Conservation (phyloP, 352 stramenopile genomes). For the Phytophthora megakarya region DNA sequence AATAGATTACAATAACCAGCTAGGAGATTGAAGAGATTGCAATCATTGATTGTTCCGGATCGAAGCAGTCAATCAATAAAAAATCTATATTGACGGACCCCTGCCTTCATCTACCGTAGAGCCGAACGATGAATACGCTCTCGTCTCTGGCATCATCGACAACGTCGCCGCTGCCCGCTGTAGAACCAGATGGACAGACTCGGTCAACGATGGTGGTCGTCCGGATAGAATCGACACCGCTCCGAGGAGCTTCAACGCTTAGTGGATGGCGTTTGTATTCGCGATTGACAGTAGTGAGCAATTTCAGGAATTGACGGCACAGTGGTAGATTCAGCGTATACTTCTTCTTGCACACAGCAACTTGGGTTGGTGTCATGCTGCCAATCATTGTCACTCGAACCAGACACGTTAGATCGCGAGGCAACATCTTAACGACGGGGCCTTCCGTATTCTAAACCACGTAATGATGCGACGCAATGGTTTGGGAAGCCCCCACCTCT, state of each 20-base stretch:
- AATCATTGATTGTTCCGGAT: too few relatives aligned
- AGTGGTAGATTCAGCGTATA: slow-evolving; percentile 1
- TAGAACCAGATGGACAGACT: too few relatives aligned
- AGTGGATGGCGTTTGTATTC: not conserved
- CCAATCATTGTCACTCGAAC: slow-evolving; percentile 8
- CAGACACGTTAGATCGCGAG: not conserved
- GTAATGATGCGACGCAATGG: slow-evolving; percentile 21
- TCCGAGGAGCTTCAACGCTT: too few relatives aligned
- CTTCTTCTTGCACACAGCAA: not conserved
- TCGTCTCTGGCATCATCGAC: not conserved
- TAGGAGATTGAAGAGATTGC: too few relatives aligned
- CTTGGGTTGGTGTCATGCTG: not conserved
- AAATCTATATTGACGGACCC: too few relatives aligned
- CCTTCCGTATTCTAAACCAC: slow-evolving; percentile 18
- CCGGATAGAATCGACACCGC: too few relatives aligned
- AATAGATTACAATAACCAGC: too few relatives aligned
- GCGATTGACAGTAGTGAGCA: not conserved
- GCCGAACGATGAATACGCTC: slow-evolving; percentile 11
- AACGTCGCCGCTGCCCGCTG: not conserved
- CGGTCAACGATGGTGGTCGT: slow-evolving; percentile 2
- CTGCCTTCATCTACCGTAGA: not conserved
- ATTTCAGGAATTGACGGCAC: not conserved
- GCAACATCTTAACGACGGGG: slow-evolving; percentile 8
- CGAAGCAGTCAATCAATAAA: too few relatives aligned
- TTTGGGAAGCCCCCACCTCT: not conserved